A percentile compares a stretch with the other conserved stretches of the same genome.
phyloP scores from a whole-genome alignment of 2,329 filamentous ascomycete genomes.

The Aspergillus tamarii region DNA sequence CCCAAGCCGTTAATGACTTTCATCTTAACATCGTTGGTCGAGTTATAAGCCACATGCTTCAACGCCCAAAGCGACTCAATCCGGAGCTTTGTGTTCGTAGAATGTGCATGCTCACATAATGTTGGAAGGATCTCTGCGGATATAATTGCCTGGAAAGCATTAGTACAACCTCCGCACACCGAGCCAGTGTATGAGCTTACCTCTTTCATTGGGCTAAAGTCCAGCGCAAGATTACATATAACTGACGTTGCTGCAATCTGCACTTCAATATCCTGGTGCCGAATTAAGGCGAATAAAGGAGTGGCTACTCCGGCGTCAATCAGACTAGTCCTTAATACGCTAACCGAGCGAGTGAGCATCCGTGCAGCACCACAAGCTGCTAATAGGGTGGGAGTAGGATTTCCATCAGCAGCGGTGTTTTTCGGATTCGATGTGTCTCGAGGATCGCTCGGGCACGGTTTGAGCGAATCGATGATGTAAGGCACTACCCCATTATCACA shows the following conservation, averaged over 20 bases:
- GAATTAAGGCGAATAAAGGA: conserved; percentile 75
- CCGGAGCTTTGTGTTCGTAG: conserved; percentile 74
- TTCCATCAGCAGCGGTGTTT: conserved; percentile 65
- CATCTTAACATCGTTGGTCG: conserved; percentile 73
- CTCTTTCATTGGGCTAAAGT: conserved; percentile 89
- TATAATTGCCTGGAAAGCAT: conserved; percentile 64
- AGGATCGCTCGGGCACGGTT: conserved; percentile 50
- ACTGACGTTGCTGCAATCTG: conserved; percentile 84
- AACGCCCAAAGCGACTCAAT: conserved; percentile 90
- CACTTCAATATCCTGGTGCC: conserved; percentile 74
- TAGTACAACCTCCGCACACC: conserved; percentile 3
- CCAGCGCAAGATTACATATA: conserved; percentile 81
- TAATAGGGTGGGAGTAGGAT: conserved; percentile 76
- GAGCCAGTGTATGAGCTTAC: conserved; percentile 54
- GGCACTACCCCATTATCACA: conserved; percentile 79
- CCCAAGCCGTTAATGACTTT: conserved; percentile 76
- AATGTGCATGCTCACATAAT: conserved; percentile 83
- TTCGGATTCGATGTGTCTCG: conserved; percentile 32
- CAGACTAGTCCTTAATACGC: conserved; percentile 79
- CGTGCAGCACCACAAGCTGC: conserved; percentile 82
- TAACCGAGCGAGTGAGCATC: conserved; percentile 82
- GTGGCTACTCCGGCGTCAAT: conserved; percentile 82
- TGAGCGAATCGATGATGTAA: conserved; percentile 82
- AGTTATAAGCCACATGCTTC: conserved; percentile 81
- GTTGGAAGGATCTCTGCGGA: conserved; percentile 74